These are phyloP conservation scores for Coprinopsis cinerea DNA, from an alignment of 768 basidiomycete genomes.

Conservation along the genomic window DNA sequence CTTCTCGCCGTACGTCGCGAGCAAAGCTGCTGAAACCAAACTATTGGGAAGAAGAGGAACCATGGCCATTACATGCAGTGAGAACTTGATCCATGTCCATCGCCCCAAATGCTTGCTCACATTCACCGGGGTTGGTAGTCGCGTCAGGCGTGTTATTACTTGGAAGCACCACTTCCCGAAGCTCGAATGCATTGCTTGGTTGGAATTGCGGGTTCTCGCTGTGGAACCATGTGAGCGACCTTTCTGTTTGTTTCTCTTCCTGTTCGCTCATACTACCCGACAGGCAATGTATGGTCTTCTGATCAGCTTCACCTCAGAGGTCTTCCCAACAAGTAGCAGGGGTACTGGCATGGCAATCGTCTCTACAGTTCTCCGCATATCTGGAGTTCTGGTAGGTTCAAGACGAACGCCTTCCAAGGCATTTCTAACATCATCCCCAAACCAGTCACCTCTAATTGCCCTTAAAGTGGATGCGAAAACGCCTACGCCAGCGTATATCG, in stretches of 20 bases:
- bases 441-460: slow-evolving; percentile 65
- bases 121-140: slow-evolving; percentile 44
- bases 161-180: slow-evolving; percentile 64
- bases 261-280: too few relatives aligned
- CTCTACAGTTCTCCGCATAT: slow-evolving; percentile 54
- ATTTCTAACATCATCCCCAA: not conserved
- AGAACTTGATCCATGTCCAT: too few relatives aligned
- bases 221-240: slow-evolving; percentile 57
- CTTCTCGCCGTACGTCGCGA: slow-evolving; percentile 63
- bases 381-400: slow-evolving; percentile 57
- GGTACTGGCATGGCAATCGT: slow-evolving; percentile 69
- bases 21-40: slow-evolving; percentile 61
- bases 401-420: not conserved
- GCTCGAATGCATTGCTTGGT: slow-evolving; percentile 59
- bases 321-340: slow-evolving; percentile 65
- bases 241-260: too few relatives aligned
- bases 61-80: too few relatives aligned
- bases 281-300: slow-evolving; percentile 73
- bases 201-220: slow-evolving; percentile 75
- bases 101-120: slow-evolving; percentile 13
- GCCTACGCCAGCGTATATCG: slow-evolving; percentile 65
- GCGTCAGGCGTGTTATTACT: slow-evolving; percentile 72
- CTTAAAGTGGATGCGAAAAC: slow-evolving; percentile 60
- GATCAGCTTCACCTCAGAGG: slow-evolving; percentile 61
- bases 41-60: too few relatives aligned